Conservation (phyloP, 2,329 filamentous ascomycete species). For the Fusarium torreyae region DNA sequence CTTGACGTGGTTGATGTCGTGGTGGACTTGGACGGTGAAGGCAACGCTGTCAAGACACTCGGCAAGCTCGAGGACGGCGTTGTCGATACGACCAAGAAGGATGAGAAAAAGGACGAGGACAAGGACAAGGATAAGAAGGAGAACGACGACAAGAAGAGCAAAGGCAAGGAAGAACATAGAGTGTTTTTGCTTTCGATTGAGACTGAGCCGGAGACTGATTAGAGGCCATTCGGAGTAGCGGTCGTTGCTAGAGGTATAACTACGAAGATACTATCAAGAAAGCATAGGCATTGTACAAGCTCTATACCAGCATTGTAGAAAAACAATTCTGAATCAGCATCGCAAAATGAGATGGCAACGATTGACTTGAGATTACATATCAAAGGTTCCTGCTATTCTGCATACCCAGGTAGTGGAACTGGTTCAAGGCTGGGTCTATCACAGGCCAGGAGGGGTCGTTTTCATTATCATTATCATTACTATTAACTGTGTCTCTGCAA, state of each 20-base stretch:
- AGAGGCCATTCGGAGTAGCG: slow-evolving; percentile 10
- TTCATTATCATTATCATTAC: slow-evolving; percentile 37
- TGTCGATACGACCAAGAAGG: slow-evolving; percentile 54
- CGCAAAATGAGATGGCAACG: not conserved
- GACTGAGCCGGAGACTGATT: slow-evolving; percentile 37
- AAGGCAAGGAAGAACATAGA: slow-evolving; percentile 46
- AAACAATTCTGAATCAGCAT: too few relatives aligned
- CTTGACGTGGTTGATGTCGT: slow-evolving; percentile 69
- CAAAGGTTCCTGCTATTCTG: not conserved
- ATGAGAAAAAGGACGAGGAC: slow-evolving; percentile 49
- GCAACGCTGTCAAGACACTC: slow-evolving; percentile 61
- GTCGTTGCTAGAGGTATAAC: not conserved
- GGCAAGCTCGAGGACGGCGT: slow-evolving; percentile 57
- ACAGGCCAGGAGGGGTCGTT: not conserved
- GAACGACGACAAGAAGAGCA: slow-evolving; percentile 19
- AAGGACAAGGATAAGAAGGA: slow-evolving; percentile 30
- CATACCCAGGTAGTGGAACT: not conserved
- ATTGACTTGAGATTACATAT: not conserved
- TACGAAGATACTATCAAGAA: not conserved
- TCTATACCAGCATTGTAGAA: not conserved
- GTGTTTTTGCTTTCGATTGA: slow-evolving; percentile 57
- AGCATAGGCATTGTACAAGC: not conserved
- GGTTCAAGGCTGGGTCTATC: not conserved
- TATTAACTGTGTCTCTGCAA: slow-evolving; percentile 33
- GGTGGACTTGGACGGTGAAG: slow-evolving; percentile 67